Conservation (phyloP, 805 yeast species). For the Pichia rugopelliculosa region DNA sequence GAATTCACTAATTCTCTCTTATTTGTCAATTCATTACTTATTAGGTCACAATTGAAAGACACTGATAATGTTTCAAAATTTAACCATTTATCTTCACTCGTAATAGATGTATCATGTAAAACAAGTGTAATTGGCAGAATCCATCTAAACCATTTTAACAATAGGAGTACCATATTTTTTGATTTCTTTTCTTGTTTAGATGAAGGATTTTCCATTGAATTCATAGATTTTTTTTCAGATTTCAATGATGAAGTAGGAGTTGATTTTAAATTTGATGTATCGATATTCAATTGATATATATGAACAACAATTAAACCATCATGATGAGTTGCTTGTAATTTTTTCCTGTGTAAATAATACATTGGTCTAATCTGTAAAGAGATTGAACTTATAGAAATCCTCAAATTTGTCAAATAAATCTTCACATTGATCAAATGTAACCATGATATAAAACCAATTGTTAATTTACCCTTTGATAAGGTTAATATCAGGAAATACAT, state of each 20-base stretch:
- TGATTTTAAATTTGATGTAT: not conserved
- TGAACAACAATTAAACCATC: conserved; percentile 14
- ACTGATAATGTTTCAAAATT: conserved; percentile 11
- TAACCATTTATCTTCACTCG: conserved; percentile 2
- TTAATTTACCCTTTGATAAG: conserved; percentile 14
- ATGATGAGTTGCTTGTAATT: conserved; percentile 12
- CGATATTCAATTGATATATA: conserved; percentile 5
- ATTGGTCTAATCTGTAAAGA: conserved; percentile 14
- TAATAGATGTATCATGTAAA: conserved; percentile 7
- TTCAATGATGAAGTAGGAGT: not conserved
- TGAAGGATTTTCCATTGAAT: not conserved
- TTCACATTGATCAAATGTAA: conserved; percentile 15
- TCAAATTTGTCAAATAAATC: conserved; percentile 4
- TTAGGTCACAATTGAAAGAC: conserved; percentile 7
- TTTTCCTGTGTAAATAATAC: conserved; percentile 12
- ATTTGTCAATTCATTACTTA: not conserved
- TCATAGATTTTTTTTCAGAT: not conserved
- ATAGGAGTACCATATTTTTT: not conserved
- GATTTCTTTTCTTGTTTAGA: not conserved
- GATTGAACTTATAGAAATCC: conserved; percentile 13
- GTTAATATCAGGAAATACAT: conserved; percentile 9
- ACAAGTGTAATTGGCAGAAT: conserved; percentile 13
- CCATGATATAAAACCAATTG: conserved; percentile 23
- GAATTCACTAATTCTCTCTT: conserved; percentile 2
- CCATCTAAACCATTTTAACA: conserved; percentile 6